A percentile compares a stretch with the other conserved stretches of the same genome.
phyloP scores from a whole-genome alignment of 1,284 basidiomycete genomes.

The Rhizoctonia solani region DNA sequence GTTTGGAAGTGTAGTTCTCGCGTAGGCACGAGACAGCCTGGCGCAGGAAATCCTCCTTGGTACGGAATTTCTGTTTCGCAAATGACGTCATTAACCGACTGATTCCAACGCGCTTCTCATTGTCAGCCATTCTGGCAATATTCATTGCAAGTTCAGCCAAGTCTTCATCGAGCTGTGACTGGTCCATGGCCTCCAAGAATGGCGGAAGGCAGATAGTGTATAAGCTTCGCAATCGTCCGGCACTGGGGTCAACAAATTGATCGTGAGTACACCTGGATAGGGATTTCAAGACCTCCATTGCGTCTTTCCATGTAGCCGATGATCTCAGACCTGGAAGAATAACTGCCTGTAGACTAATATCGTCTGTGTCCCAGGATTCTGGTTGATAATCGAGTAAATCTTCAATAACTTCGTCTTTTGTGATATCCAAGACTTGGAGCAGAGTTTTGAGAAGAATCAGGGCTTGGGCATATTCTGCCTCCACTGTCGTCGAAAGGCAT shows the following conservation, averaged over 20 bases:
- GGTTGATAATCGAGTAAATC: constrained; percentile 72
- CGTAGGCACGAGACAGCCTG: constrained; percentile 85
- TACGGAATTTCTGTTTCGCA: constrained; percentile 84
- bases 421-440: constrained; percentile 74
- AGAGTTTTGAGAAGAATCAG: constrained; percentile 71
- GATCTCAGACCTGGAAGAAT: constrained; percentile 83
- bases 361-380: constrained; percentile 68
- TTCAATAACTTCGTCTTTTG: constrained; percentile 65
- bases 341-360: constrained; percentile 70
- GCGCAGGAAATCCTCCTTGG: constrained; percentile 90
- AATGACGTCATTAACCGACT: constrained; percentile 88
- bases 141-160: constrained; percentile 76
- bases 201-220: constrained; percentile 87
- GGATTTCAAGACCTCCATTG: constrained; percentile 73
- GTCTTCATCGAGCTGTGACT: constrained; percentile 62
- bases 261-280: constrained; percentile 50
- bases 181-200: constrained; percentile 81
- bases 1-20: constrained; percentile 57
- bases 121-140: constrained; percentile 72
- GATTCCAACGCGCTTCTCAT: constrained; percentile 74
- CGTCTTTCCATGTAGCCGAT: constrained; percentile 66
- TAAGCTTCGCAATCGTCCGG: constrained; percentile 77
- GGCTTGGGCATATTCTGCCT: constrained; percentile 77
- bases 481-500: constrained; percentile 80
- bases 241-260: constrained; percentile 72